These are phyloP conservation scores for Chiua sp. DNA, from an alignment of 1,284 basidiomycete genomes.

Conservation along the genomic window DNA sequence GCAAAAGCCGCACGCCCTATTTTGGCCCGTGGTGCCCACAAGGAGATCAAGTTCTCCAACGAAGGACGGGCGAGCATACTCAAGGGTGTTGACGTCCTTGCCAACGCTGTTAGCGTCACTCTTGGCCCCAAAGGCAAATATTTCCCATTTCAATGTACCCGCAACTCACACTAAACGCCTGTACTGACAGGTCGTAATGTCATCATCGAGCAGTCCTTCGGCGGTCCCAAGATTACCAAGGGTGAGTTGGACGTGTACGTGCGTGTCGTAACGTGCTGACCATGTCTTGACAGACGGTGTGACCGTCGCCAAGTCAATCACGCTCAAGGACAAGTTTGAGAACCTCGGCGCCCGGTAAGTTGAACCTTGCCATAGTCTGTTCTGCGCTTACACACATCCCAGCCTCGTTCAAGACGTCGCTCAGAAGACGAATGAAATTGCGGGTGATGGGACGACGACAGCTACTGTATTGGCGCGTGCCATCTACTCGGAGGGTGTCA, in stretches of 20 bases:
- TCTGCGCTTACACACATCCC: slow-evolving; percentile 1
- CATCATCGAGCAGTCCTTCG: slow-evolving; percentile 98
- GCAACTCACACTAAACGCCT: slow-evolving; percentile 10
- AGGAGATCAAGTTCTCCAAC: slow-evolving; percentile 98
- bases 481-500: slow-evolving; percentile 98
- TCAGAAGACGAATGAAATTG: slow-evolving; percentile 96
- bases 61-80: slow-evolving; percentile 95
- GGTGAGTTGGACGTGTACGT: slow-evolving; percentile 48
- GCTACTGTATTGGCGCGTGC: slow-evolving; percentile 97
- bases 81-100: slow-evolving; percentile 95
- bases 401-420: slow-evolving; percentile 97
- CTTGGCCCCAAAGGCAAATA: slow-evolving; percentile 91
- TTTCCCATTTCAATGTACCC: not conserved
- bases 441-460: slow-evolving; percentile 98
- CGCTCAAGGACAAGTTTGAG: slow-evolving; percentile 98
- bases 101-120: slow-evolving; percentile 94
- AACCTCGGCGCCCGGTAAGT: slow-evolving; percentile 95
- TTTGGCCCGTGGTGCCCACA: slow-evolving; percentile 80
- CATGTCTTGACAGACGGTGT: slow-evolving; percentile 77
- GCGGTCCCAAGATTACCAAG: slow-evolving; percentile 98
- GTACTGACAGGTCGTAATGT: slow-evolving; percentile 83
- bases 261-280: not conserved
- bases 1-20: slow-evolving; percentile 45
- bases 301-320: slow-evolving; percentile 95
- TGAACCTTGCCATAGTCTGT: not conserved